A percentile compares a stretch with the other conserved stretches of the same genome.
Conservation (phyloP, 1,139 yeast genomes). For the Yamadazyma friedrichii region DNA sequence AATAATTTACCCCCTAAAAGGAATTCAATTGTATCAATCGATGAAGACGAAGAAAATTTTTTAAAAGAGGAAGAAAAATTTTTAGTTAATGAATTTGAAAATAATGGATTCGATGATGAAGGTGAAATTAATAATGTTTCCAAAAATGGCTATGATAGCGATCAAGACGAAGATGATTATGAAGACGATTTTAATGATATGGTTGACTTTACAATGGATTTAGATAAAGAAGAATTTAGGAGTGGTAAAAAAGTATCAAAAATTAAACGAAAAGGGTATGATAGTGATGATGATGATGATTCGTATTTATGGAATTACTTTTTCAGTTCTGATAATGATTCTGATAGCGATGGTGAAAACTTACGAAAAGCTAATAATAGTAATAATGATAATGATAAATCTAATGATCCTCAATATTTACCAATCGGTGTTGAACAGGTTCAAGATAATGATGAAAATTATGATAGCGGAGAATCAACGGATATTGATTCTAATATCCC, state of each 20-base stretch:
- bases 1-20: conserved; percentile 20
- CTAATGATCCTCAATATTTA: conserved; percentile 4
- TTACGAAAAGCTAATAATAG: neutral
- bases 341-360: conserved; percentile 25
- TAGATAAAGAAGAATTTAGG: conserved; percentile 10
- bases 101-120: conserved; percentile 47
- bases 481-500: conserved; percentile 80
- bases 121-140: conserved; percentile 22
- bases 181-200: conserved; percentile 34
- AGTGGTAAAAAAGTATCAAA: conserved; percentile 8
- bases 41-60: conserved; percentile 51
- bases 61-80: conserved; percentile 47
- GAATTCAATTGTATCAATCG: conserved; percentile 51
- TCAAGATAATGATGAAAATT: conserved; percentile 15
- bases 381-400: conserved; percentile 1
- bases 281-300: conserved; percentile 51
- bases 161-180: conserved; percentile 21
- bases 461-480: conserved; percentile 77
- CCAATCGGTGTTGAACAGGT: conserved; percentile 1
- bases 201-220: conserved; percentile 29
- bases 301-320: conserved; percentile 56
- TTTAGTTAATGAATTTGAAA: conserved; percentile 48
- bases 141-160: conserved; percentile 20
- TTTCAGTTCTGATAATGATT: conserved; percentile 44
- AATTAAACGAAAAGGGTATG: conserved; percentile 15